These are phyloP conservation scores for Pythium monospermum DNA, from an alignment of 352 stramenopile species.

Conservation along the genomic window DNA sequence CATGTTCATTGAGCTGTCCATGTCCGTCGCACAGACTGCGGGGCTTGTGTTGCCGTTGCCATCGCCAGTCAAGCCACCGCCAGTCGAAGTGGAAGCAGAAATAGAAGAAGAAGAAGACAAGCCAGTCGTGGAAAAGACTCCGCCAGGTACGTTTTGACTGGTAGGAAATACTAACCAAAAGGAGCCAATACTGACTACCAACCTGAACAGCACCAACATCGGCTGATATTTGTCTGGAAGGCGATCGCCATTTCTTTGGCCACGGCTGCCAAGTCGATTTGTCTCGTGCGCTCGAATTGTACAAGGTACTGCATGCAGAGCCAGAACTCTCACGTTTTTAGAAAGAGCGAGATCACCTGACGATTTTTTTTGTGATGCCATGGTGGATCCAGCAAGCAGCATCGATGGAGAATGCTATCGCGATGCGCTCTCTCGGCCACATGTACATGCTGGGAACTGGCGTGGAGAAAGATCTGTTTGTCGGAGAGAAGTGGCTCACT, in stretches of 20 bases:
- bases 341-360: no score
- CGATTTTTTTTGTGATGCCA: no score
- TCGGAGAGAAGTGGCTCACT: slow-evolving; percentile 50
- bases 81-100: not conserved
- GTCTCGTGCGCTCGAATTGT: slow-evolving; percentile 41
- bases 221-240: slow-evolving; percentile 48
- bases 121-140: not conserved
- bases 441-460: slow-evolving; percentile 46
- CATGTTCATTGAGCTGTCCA: slow-evolving; percentile 78
- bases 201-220: slow-evolving; percentile 2
- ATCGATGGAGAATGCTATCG: slow-evolving; percentile 30
- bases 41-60: slow-evolving; percentile 47
- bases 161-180: not conserved
- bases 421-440: slow-evolving; percentile 59
- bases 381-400: slow-evolving; percentile 36
- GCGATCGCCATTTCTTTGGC: slow-evolving; percentile 61
- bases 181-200: not conserved
- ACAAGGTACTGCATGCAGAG: slow-evolving; percentile 52
- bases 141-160: not conserved
- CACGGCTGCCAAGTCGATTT: slow-evolving; percentile 37
- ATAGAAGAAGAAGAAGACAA: slow-evolving; percentile 1
- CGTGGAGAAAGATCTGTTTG: slow-evolving; percentile 45
- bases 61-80: slow-evolving; percentile 13
- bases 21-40: slow-evolving; percentile 52
- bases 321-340: no score